These are phyloP conservation scores for Triangularia setosa DNA, from an alignment of 2,329 filamentous ascomycete species.

Conservation along the genomic window DNA sequence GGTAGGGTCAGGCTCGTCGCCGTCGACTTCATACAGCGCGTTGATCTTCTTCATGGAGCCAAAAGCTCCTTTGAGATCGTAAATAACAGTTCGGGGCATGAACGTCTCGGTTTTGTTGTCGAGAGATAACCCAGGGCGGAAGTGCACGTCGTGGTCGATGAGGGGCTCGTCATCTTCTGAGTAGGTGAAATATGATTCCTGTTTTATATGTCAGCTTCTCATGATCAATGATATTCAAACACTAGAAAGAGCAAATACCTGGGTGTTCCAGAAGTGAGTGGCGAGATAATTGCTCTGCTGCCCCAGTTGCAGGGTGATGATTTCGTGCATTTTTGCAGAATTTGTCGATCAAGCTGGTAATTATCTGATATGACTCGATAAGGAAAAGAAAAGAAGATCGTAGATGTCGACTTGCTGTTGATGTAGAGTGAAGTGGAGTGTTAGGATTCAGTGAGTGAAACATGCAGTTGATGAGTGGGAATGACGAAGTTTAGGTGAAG, in stretches of 20 bases:
- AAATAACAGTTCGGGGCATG: conserved; percentile 85
- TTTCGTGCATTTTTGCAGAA: conserved; percentile 73
- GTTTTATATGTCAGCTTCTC: background rate
- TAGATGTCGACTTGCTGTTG: background rate
- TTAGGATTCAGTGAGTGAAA: background rate
- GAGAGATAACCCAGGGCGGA: conserved; percentile 74
- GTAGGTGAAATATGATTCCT: conserved; percentile 99
- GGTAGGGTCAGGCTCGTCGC: conserved; percentile 22
- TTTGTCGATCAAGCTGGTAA: background rate
- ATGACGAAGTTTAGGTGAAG: background rate
- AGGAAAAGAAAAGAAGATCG: background rate
- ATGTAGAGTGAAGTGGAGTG: background rate
- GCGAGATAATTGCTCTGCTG: conserved; percentile 89
- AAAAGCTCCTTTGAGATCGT: conserved; percentile 92
- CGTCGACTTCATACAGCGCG: conserved; percentile 68
- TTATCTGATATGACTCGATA: conserved; percentile 18
- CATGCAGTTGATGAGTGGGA: background rate
- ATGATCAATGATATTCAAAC: too few species aligned
- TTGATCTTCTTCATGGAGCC: conserved; percentile 85
- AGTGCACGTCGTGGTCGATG: conserved; percentile 83
- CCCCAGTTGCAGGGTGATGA: conserved; percentile 89
- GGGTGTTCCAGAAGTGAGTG: conserved; percentile 96
- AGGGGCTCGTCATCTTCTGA: conserved; percentile 55
- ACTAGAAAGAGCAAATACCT: too few species aligned
- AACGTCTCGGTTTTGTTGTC: conserved; percentile 82